Conservation (phyloP, 2,329 filamentous ascomycete species). For the Plenodomus biglobosus region DNA sequence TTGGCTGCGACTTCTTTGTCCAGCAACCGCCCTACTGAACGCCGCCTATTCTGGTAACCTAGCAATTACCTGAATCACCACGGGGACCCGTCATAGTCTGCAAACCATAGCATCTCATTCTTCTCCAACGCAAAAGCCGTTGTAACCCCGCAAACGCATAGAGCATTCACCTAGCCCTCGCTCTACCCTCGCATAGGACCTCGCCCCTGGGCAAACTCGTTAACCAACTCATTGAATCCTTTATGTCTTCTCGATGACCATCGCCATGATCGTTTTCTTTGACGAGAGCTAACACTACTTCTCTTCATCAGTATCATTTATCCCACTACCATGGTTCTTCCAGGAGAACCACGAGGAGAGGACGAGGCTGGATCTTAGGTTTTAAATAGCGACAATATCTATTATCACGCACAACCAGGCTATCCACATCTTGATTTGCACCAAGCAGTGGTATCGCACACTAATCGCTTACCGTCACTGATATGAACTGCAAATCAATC, state of each 20-base stretch:
- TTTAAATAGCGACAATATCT: slow-evolving; percentile 45
- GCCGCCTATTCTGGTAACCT: slow-evolving; percentile 44
- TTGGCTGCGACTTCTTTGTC: slow-evolving; percentile 40
- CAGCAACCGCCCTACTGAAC: slow-evolving; percentile 33
- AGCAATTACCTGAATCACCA: slow-evolving; percentile 36
- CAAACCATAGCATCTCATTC: slow-evolving; percentile 53
- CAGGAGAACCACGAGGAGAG: slow-evolving; percentile 51
- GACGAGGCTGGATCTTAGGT: slow-evolving; percentile 48
- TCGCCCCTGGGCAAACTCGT: slow-evolving; percentile 59
- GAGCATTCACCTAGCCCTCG: slow-evolving; percentile 48
- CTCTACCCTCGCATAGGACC: slow-evolving; percentile 46
- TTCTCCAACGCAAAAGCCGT: slow-evolving; percentile 52
- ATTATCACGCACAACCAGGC: not conserved
- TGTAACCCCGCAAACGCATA: slow-evolving; percentile 53
- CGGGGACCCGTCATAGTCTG: slow-evolving; percentile 45
- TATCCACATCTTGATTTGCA: too few species aligned
- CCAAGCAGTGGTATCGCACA: too few species aligned
- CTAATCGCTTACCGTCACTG: too few species aligned
- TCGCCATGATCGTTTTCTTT: too few species aligned
- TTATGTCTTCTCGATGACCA: too few species aligned
- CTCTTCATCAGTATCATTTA: slow-evolving; percentile 49
- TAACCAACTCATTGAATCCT: too few species aligned
- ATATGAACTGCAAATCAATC: too few species aligned
- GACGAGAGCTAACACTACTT: slow-evolving; percentile 57
- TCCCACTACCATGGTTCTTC: slow-evolving; percentile 51